Conservation (phyloP, 2,329 filamentous ascomycete genomes). For the Myriosclerotinia curreyana region DNA sequence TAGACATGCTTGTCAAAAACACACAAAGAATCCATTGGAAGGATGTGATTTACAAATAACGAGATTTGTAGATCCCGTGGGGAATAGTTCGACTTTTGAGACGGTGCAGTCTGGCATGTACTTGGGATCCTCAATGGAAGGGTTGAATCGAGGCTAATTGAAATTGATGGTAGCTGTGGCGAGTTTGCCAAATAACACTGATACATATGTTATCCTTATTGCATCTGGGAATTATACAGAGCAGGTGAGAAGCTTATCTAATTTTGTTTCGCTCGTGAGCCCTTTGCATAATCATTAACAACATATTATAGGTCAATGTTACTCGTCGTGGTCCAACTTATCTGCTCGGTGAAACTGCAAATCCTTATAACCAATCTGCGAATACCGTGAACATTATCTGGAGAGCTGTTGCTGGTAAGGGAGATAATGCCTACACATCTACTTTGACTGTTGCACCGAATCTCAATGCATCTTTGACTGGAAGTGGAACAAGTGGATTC, state of each 20-base stretch:
- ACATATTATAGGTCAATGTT: slow-evolving; percentile 55
- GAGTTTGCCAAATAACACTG: slow-evolving; percentile 35
- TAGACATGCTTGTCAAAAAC: slow-evolving; percentile 29
- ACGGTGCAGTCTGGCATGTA: slow-evolving; percentile 35
- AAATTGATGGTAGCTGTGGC: slow-evolving; percentile 27
- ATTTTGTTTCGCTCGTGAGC: not conserved
- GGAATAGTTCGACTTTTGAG: slow-evolving; percentile 26
- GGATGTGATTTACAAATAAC: slow-evolving; percentile 33
- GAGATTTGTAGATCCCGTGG: slow-evolving; percentile 28
- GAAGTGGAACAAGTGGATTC: slow-evolving; percentile 59
- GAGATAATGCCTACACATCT: slow-evolving; percentile 61
- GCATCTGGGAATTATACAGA: slow-evolving; percentile 59
- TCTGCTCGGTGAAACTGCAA: slow-evolving; percentile 52
- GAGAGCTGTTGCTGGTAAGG: slow-evolving; percentile 51
- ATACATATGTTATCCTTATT: slow-evolving; percentile 55
- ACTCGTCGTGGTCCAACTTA: slow-evolving; percentile 60
- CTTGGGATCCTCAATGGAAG: not conserved
- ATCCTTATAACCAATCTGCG: slow-evolving; percentile 29
- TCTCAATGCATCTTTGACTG: slow-evolving; percentile 59
- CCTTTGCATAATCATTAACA: slow-evolving; percentile 37
- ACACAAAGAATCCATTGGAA: slow-evolving; percentile 29
- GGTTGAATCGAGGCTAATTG: slow-evolving; percentile 20
- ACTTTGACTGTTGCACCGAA: slow-evolving; percentile 62
- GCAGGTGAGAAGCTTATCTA: slow-evolving; percentile 27
- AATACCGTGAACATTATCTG: slow-evolving; percentile 57